Evolutionary conservation across 2,329 filamentous ascomycete genomes (phyloP).

Genomic region (Diaporthe sp.): DNA sequence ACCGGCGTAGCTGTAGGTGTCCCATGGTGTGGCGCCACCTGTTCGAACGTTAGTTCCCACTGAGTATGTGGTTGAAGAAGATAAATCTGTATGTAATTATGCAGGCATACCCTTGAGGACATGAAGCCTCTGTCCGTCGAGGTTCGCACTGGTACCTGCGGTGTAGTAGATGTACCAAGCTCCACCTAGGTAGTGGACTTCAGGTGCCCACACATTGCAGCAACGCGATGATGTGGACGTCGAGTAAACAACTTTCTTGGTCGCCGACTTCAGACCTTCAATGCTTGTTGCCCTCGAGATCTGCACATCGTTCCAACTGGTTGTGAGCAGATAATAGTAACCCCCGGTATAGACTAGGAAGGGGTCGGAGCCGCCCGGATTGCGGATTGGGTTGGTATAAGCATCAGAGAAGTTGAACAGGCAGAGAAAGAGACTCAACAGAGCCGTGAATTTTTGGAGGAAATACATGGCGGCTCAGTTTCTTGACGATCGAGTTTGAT

Average conservation of each 20-base stretch:
- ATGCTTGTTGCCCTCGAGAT: conserved; percentile 68
- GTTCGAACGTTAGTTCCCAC: neutral
- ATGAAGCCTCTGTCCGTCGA: conserved; percentile 65
- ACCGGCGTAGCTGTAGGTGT: conserved; percentile 63
- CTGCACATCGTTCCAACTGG: conserved; percentile 68
- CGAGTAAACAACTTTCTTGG: conserved; percentile 65
- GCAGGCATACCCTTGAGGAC: conserved; percentile 62
- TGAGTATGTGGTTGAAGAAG: neutral
- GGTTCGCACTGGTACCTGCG: conserved; percentile 59
- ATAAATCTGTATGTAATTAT: too few species aligned
- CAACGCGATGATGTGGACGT: conserved; percentile 61
- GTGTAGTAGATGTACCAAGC: conserved; percentile 71
- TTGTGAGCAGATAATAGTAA: conserved; percentile 71
- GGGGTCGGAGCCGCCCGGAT: conserved; percentile 65
- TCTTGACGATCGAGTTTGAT: neutral
- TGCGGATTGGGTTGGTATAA: conserved; percentile 67
- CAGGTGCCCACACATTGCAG: conserved; percentile 72
- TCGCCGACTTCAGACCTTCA: conserved; percentile 67
- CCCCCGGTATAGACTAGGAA: conserved; percentile 66
- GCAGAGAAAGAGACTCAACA: conserved; percentile 41
- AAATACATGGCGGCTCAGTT: conserved; percentile 3
- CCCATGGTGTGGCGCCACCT: conserved; percentile 67
- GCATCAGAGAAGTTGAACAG: conserved; percentile 46
- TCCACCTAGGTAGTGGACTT: conserved; percentile 65
- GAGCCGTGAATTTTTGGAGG: conserved; percentile 39